Base-by-base conservation (phyloP, 129 eudicot genomes). In the Lonicera japonica region DNA sequence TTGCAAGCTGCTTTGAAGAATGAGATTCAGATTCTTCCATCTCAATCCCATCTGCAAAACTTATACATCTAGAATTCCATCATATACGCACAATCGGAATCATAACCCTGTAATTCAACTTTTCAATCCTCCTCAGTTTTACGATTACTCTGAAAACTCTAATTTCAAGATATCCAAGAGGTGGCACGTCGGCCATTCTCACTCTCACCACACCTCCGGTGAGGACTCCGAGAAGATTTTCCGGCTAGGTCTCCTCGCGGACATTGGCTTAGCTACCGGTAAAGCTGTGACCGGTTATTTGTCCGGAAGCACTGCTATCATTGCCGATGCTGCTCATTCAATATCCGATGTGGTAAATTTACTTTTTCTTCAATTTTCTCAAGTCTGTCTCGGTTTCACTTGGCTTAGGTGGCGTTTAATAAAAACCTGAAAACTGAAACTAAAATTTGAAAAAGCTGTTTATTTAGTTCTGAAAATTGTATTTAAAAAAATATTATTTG, bases 271-370 rank as follows among this genome's bases (percentile, higher is more conserved):
- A 60, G 83, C 99, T 34, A 77, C 77, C 45, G 95, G 95, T 9
- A 94, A 88, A 73, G 87, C 79, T 2, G 24, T 94, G 59, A 76
- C 99, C 3, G 96, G 96, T 46, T 94, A 94, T 75, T 19, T 94
- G 21, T 70, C 96, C 15, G 96, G 99, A 12, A 94, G 99, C 75
- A 94, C 99, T 51, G 96, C 99, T 17, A 94, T 94, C 38, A 85
- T 94, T 43, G 99, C 99, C 19, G 99, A 94, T 67, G 99, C 99
- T 36, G 96, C 95, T 60, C 96, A 94, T 76, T 94, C 99, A 25
- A 64, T 92, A 5, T 87, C 98, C 19, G 98, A 92, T 68, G 98
- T 92, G 96, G 98, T 92, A 84, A 36, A 45, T 11, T 0, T 16
- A 60, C 10, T 5, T 1, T 13, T 54, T 19, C 12, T 14, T 54